Base-by-base conservation (phyloP, 768 basidiomycete genomes). In the Boletales sp. region DNA sequence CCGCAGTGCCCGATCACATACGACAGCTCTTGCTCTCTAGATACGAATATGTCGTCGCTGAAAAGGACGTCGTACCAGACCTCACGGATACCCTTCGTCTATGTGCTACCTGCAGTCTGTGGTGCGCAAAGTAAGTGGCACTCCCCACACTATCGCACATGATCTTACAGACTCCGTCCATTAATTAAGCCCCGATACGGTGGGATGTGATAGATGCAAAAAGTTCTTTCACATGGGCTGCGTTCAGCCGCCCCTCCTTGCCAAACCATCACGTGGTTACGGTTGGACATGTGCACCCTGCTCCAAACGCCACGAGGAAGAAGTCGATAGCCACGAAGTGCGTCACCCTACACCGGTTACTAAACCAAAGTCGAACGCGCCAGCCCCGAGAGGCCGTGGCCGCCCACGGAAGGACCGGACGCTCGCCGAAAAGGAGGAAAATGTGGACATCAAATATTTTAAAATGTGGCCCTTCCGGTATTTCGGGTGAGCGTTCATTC, bases 271-370 rank as follows among this genome's bases (percentile, higher is more conserved):
- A 19, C 83, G 92, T 54, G 95, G 95, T 40, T 98, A 97, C 70
- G 92, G 90, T 18, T 98, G 95, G 95, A 92, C 93, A 10, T 98
- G 95, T 61, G 90, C 90, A 0, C 91, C 93, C 1, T 98, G 94
- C 67, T 88, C 93, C 11, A 81, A 83, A 46, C 80, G 81, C 56
- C 88, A 94, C 62, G 93, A 92, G 59, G 87, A 92, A 60, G 83
- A 89, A 63, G 87, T 92, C 41, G 86, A 88, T 62, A 80, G 83
- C 53, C 83, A 86, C 56, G 83, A 85, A 27, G 77, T 81, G 42
- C 83, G 86, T 36, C 80, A 81, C 56, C 69, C 70, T 14, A 79
- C 79, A 14, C 80, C 84, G 13, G 57, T 69, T 7, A 71, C 72
- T 30, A 80, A 80, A 56, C 74, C 78, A 41, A 88, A 84, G 67